Base-by-base conservation (phyloP, 2,329 filamentous ascomycete species). In the Aureobasidium sp. region DNA sequence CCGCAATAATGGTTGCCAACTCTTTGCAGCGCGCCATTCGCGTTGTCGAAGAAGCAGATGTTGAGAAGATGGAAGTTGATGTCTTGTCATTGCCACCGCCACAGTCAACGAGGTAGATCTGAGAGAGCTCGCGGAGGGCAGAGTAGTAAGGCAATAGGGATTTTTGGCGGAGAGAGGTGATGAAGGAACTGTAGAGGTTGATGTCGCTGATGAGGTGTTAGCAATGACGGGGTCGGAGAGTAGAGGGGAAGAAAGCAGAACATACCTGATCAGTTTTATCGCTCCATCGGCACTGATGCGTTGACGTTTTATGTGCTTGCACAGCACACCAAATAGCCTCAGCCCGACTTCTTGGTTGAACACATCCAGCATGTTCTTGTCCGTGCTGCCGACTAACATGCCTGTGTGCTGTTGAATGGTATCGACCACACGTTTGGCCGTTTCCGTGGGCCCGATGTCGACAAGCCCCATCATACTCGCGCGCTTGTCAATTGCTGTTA, bases 341-440 rank as follows among this genome's bases (percentile, higher is more conserved):
- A 97, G 83, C 0, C 94, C 94, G 29, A 99, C 93, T 77, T 99
- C 94, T 75, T 94, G 91, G 74, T 96, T 97, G 81, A 99, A 99
- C 15, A 99, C 94, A 71, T 99, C 94, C 29, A 99, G 86, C 82
- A 96, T 96, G 65, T 90, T 93, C 79, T 99, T 99, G 73, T 99
- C 94, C 1, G 93, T 97, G 72, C 90, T 96, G 65, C 94, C 94
- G 4, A 90, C 85, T 14, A 99, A 82, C 91, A 99, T 97, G 71
- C 84, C 86, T 1, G 92, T 97, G 74, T 99, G 94, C 17, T 88
- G 88, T 25, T 87, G 87, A 15, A 97, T 89, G 44, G 97, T 85
- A 45, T 91, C 87, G 29, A 96, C 89, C 55, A 99, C 87, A 58
- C 87, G 87, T 66, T 79, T 82, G 5, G 94, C 92, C 17, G 93